Evolutionary conservation across 2,329 filamentous ascomycete genomes (phyloP).

Genomic region (Colletotrichum sp.): DNA sequence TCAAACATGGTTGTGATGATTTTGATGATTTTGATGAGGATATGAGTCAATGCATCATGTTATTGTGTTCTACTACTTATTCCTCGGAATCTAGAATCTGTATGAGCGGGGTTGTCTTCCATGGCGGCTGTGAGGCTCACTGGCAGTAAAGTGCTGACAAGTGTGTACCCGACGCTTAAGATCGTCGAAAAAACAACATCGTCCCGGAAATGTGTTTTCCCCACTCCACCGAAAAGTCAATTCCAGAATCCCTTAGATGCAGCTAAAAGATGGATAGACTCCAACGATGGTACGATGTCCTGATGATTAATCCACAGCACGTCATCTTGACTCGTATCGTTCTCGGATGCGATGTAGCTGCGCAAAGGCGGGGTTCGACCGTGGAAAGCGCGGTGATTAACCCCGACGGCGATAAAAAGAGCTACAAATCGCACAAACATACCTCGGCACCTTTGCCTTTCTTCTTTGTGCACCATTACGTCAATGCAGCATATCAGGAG

Average conservation of each 20-base stretch:
- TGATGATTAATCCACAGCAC: slow-evolving; percentile 1
- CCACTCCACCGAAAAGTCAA: neutral
- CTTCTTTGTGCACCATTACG: neutral
- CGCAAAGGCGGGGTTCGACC: neutral
- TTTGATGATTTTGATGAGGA: neutral
- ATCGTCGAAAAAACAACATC: neutral
- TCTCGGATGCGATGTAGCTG: neutral
- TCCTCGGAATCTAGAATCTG: neutral
- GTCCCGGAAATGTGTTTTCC: neutral
- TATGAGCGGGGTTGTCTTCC: neutral
- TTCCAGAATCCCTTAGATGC: neutral
- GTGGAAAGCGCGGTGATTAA: neutral
- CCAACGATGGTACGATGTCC: neutral
- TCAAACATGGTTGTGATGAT: neutral
- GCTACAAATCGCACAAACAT: neutral
- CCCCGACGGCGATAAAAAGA: neutral
- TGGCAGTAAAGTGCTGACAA: neutral
- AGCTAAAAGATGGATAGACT: neutral
- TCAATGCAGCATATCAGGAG: neutral
- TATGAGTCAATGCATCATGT: neutral
- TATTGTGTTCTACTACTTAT: neutral
- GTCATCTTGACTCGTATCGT: neutral
- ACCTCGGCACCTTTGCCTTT: neutral
- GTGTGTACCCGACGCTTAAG: neutral
- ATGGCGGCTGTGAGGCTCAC: neutral